Evolutionary conservation across 495 filamentous ascomycete species (phyloP).

Genomic region (Hyphodiscus hymeniophilus): DNA sequence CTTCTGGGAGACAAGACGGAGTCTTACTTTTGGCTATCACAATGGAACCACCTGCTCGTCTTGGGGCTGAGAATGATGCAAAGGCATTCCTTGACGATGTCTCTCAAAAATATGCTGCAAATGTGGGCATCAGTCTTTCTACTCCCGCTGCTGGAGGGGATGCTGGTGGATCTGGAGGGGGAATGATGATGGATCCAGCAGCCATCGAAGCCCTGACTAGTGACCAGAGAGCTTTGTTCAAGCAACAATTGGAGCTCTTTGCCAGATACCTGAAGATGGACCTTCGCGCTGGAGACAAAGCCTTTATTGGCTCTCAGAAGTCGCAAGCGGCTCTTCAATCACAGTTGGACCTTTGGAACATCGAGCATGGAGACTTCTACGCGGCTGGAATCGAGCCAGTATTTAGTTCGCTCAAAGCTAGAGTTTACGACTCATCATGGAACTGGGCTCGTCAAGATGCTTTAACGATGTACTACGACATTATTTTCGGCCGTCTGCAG

Average conservation of each 20-base stretch:
- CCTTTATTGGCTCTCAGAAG: conserved; percentile 73
- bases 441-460: conserved; percentile 99
- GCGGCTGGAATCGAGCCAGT: conserved; percentile 88
- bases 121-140: conserved; percentile 77
- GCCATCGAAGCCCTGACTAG: conserved; percentile 95
- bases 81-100: conserved; percentile 86
- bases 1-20: conserved; percentile 81
- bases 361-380: conserved; percentile 94
- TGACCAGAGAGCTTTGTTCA: conserved; percentile 89
- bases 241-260: conserved; percentile 91
- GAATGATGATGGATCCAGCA: conserved; percentile 99
- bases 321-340: conserved; percentile 78
- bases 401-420: conserved; percentile 87
- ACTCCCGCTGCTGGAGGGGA: conserved; percentile 63
- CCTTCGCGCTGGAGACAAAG: conserved; percentile 89
- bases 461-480: conserved; percentile 97
- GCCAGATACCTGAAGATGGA: conserved; percentile 97
- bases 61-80: conserved; percentile 82
- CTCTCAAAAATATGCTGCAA: conserved; percentile 80
- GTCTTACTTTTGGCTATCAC: conserved; percentile 84
- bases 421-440: conserved; percentile 97
- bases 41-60: conserved; percentile 79
- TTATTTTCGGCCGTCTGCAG: conserved; percentile 92
- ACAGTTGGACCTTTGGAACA: conserved; percentile 89
- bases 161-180: conserved; percentile 59